Percentiles rank a stretch among this genome's conserved stretches.
Conservation (phyloP, 192 early-diverging fungal genomes). For the Phlyctochytrium arcticum region DNA sequence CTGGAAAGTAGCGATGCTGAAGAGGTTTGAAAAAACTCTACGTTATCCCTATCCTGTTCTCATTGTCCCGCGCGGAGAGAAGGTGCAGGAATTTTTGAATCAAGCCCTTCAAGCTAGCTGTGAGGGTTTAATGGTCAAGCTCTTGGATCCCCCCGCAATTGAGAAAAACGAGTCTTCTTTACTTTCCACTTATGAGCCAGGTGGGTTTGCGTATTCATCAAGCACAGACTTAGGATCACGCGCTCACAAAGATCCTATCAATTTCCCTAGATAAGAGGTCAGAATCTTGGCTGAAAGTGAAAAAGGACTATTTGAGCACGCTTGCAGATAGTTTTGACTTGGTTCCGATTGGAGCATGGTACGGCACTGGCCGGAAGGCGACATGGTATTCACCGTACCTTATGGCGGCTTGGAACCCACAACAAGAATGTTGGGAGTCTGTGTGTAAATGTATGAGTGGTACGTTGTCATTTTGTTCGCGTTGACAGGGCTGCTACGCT, state of each 20-base stretch:
- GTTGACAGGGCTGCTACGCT: background rate
- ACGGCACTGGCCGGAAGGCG: slow-evolving; percentile 15
- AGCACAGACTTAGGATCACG: background rate
- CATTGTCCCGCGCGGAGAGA: too few relatives aligned
- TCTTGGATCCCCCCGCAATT: slow-evolving; percentile 2
- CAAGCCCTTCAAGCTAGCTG: background rate
- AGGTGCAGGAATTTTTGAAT: slow-evolving; percentile 4
- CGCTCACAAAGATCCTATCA: background rate
- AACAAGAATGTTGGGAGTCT: background rate
- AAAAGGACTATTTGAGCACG: slow-evolving; percentile 9
- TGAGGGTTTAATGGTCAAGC: slow-evolving; percentile 22
- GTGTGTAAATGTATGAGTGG: slow-evolving; percentile 24
- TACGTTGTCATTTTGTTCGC: too few relatives aligned
- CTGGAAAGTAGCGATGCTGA: slow-evolving; percentile 10
- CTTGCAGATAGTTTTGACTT: slow-evolving; percentile 16
- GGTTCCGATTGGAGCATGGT: slow-evolving; percentile 24
- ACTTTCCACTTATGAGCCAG: slow-evolving; percentile 16
- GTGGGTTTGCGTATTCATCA: background rate
- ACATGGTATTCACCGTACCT: slow-evolving; percentile 7
- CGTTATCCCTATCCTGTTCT: background rate
- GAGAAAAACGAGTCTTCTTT: background rate
- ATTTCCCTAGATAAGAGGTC: slow-evolving; percentile 10
- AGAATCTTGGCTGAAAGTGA: slow-evolving; percentile 19
- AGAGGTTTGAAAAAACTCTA: background rate
- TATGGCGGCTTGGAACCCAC: slow-evolving; percentile 12